Conservation (phyloP, 257 asterid genomes). For the Solanum appendiculatum region DNA sequence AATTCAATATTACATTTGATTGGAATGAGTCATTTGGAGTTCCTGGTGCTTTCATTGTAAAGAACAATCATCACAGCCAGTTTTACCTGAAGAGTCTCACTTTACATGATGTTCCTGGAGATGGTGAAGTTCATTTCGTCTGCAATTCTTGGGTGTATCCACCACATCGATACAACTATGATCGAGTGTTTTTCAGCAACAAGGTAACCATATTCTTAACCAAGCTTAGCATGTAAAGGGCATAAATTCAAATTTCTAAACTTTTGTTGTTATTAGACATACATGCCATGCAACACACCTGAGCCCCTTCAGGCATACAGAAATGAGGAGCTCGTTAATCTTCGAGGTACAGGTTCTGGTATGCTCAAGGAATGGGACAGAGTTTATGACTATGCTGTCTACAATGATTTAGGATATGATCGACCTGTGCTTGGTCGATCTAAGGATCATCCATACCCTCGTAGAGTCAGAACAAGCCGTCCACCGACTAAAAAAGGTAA, state of each 20-base stretch:
- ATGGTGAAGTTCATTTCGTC: slow-evolving; percentile 45
- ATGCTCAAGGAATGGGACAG: slow-evolving; percentile 80
- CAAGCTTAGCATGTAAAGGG: neutral
- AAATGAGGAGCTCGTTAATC: slow-evolving; percentile 59
- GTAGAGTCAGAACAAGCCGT: slow-evolving; percentile 80
- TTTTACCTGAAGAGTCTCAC: slow-evolving; percentile 62
- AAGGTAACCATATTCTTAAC: slow-evolving; percentile 29
- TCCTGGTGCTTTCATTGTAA: slow-evolving; percentile 67
- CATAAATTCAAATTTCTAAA: neutral
- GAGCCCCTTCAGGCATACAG: slow-evolving; percentile 49
- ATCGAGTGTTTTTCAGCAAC: slow-evolving; percentile 68
- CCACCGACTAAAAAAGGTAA: slow-evolving; percentile 55
- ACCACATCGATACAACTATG: slow-evolving; percentile 36
- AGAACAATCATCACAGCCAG: slow-evolving; percentile 60
- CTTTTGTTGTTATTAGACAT: slow-evolving; percentile 32
- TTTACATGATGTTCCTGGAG: slow-evolving; percentile 55
- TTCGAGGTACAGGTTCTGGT: slow-evolving; percentile 56
- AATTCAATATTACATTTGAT: slow-evolving; percentile 30
- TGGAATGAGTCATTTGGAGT: slow-evolving; percentile 66
- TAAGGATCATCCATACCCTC: slow-evolving; percentile 63
- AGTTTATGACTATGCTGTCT: slow-evolving; percentile 78
- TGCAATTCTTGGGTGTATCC: slow-evolving; percentile 96
- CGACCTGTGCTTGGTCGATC: slow-evolving; percentile 81
- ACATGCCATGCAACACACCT: slow-evolving; percentile 62
- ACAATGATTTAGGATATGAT: slow-evolving; percentile 65